A percentile compares a stretch with the other conserved stretches of the same genome.
Conservation (phyloP, 495 filamentous ascomycete genomes). For the Penicillium lividum region DNA sequence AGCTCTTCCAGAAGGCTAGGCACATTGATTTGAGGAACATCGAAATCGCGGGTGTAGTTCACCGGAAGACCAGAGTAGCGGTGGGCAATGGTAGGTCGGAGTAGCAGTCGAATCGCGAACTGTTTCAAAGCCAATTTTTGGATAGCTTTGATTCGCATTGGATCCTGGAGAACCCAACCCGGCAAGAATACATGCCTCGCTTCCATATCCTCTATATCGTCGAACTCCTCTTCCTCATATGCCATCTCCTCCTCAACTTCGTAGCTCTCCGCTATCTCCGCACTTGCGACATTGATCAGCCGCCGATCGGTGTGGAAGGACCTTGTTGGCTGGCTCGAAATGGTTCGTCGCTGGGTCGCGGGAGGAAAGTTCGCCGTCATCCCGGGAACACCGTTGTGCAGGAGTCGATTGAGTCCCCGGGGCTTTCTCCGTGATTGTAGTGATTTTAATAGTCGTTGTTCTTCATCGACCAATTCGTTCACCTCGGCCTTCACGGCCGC, state of each 20-base stretch:
- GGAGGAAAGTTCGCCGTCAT: conserved; percentile 15
- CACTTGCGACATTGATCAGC: conserved; percentile 8
- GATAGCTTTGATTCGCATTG: conserved; percentile 41
- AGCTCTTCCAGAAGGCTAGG: conserved; percentile 36
- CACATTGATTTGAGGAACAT: conserved; percentile 34
- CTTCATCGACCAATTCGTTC: conserved; percentile 44
- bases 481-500: conserved; percentile 49
- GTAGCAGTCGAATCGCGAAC: conserved; percentile 43
- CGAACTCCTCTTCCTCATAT: conserved; percentile 14
- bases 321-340: conserved; percentile 19
- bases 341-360: conserved; percentile 10
- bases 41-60: conserved; percentile 32
- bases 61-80: conserved; percentile 40
- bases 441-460: conserved; percentile 36
- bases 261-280: not conserved
- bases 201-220: conserved; percentile 2
- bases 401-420: conserved; percentile 18
- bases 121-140: conserved; percentile 45
- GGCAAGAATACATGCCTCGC: conserved; percentile 27
- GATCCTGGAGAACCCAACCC: conserved; percentile 31
- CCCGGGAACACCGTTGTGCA: conserved; percentile 29
- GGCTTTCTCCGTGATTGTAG: conserved; percentile 28
- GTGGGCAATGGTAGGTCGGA: conserved; percentile 44
- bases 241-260: conserved; percentile 1
- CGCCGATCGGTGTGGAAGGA: conserved; percentile 26